Conservation (phyloP, 768 basidiomycete genomes). For the Albatrellus ellisii region DNA sequence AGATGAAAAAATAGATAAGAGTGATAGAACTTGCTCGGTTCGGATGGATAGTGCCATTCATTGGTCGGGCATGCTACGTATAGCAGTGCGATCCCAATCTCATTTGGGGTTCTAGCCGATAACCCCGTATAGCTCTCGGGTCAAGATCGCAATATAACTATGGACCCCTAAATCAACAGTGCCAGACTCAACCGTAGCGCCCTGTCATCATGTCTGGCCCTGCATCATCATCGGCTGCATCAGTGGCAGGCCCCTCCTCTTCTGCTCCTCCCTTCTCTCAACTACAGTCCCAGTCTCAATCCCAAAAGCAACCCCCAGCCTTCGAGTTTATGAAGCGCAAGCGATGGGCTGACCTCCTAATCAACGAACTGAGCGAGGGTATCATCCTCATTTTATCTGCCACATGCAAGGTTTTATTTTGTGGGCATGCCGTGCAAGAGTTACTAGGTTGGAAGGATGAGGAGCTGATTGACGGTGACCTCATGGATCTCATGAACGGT, state of each 20-base stretch:
- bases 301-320: conserved; percentile 8
- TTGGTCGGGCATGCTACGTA: no score
- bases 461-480: conserved; percentile 57
- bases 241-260: no score
- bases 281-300: conserved; percentile 3
- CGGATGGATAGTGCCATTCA: no score
- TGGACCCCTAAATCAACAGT: no score
- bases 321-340: conserved; percentile 85
- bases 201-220: background rate
- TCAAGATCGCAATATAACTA: no score
- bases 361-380: conserved; percentile 64
- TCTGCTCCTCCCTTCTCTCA: conserved; percentile 2
- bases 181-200: no score
- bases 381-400: conserved; percentile 56
- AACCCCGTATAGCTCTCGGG: no score
- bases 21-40: no score
- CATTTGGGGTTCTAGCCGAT: no score
- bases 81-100: no score
- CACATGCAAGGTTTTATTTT: conserved; percentile 53
- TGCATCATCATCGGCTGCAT: background rate
- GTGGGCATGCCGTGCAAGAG: conserved; percentile 52
- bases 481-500: conserved; percentile 57
- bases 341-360: conserved; percentile 72
- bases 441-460: conserved; percentile 67
- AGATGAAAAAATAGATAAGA: no score